Conservation (phyloP, 2,329 filamentous ascomycete species). For the Fusarium sp. region DNA sequence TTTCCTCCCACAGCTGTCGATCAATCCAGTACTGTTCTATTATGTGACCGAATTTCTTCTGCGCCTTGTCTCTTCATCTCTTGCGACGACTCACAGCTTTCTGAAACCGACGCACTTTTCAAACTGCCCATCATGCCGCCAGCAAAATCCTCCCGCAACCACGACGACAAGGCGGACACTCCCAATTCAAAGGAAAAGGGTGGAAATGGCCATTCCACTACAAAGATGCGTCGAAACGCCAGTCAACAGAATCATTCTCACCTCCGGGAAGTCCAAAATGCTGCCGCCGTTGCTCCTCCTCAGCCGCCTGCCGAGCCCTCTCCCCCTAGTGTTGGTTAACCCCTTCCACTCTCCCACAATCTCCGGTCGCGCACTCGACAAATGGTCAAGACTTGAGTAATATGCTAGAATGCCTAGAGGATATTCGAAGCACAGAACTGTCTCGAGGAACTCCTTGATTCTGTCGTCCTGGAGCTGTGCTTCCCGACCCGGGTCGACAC, state of each 20-base stretch:
- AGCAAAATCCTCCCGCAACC: conserved; percentile 60
- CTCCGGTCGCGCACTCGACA: conserved; percentile 1
- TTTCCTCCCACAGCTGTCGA: conserved; percentile 32
- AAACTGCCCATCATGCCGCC: conserved; percentile 57
- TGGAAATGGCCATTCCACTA: conserved; percentile 59
- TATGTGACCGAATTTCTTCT: conserved; percentile 39
- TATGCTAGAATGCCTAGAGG: not conserved
- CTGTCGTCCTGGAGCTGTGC: not conserved
- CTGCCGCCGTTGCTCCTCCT: conserved; percentile 52
- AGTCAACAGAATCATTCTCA: conserved; percentile 65
- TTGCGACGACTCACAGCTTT: conserved; percentile 8
- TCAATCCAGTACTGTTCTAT: conserved; percentile 19
- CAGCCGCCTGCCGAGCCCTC: conserved; percentile 49
- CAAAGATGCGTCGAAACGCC: conserved; percentile 69
- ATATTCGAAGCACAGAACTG: not conserved
- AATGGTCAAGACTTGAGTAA: not conserved
- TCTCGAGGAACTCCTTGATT: not conserved
- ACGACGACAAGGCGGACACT: conserved; percentile 63
- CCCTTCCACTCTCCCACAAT: conserved; percentile 25
- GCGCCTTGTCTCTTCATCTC: conserved; percentile 10
- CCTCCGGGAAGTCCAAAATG: conserved; percentile 60
- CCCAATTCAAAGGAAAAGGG: conserved; percentile 61
- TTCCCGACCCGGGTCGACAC: not conserved
- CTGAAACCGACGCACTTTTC: conserved; percentile 8
- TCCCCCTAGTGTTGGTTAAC: conserved; percentile 53